Conservation (phyloP, 78 protist genomes). For the Cavenderia fasciculata region DNA sequence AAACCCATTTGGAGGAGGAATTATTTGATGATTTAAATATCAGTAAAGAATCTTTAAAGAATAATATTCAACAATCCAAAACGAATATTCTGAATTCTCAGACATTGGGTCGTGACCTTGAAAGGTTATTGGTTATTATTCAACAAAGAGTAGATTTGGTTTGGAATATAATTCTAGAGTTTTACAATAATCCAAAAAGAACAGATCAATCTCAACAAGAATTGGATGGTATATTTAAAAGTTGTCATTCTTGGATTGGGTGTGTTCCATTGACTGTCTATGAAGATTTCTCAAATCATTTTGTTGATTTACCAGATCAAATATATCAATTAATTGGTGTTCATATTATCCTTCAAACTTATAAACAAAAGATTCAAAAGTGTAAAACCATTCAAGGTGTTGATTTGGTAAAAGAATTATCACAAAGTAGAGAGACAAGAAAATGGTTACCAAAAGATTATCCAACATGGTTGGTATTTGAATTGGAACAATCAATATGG, state of each 20-base stretch:
- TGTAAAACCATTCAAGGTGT: neutral
- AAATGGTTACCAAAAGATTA: neutral
- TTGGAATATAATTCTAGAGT: neutral
- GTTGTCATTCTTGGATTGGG: neutral
- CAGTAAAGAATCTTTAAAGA: too few relatives aligned
- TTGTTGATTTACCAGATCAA: neutral
- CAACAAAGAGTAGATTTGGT: too few relatives aligned
- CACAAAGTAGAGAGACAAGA: neutral
- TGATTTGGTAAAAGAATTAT: neutral
- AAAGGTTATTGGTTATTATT: too few relatives aligned
- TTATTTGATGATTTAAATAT: too few relatives aligned
- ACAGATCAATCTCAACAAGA: too few relatives aligned
- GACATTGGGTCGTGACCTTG: too few relatives aligned
- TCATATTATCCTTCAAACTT: neutral
- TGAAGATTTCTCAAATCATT: neutral
- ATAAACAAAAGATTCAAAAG: neutral
- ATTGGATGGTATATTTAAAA: neutral
- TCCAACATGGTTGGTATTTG: constrained; percentile 1
- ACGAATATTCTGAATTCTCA: too few relatives aligned
- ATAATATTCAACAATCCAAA: too few relatives aligned
- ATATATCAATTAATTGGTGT: neutral
- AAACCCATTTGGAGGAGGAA: too few relatives aligned
- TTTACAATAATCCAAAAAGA: too few relatives aligned
- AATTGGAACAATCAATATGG: neutral
- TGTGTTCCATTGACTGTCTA: neutral